Base-by-base conservation (phyloP, 2,329 filamentous ascomycete genomes). In the Fragosphaeria purpurea region DNA sequence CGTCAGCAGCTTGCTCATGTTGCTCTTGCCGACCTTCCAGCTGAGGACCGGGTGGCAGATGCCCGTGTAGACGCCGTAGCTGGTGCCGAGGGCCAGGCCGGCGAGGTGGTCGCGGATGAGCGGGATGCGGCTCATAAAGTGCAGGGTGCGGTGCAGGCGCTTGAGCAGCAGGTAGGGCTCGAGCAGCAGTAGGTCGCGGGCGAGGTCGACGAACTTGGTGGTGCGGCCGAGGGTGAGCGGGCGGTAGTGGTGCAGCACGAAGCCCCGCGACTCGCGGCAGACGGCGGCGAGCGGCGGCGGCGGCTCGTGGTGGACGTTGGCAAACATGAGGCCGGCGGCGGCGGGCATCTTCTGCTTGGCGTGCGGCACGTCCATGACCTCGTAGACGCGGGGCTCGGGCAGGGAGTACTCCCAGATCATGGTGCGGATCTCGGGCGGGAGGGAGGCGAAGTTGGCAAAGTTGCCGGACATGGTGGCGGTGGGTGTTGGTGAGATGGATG, bases 161-260 rank as follows among this genome's bases (percentile, higher is more conserved):
- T 72, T 70, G 56, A 73, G 68, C 46, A 72, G 68, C 7, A 74
- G 62, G 56, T 73, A 74, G 1, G 70, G 71, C 55, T 74, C 71
- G 37, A 74, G 66, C 31, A 74, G 61, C 37, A 74, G 60, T 39
- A 74, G 66, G 53, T 74, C 71, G 37, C 70, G 67, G 34, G 64
- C 62, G 8, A 73, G 64, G 54, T 74, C 70, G 53, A 74, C 63
- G 42, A 67, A 70, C 55, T 74, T 74, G 46, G 72, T 71, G n/a
- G 69, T 71, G 34, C 59, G 58, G 6, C 69, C 70, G 44, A 74
- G 65, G 1, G 63, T 68, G 44, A 74, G 61, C 10, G 71, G 68
- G 48, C 66, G 67, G 59, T 73, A 74, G 48, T 65, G 66, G 44
- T 65, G 65, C 35, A 71, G 58, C 10, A 70, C 69, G 13, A 70